These are phyloP conservation scores for Colletotrichum sojae DNA, from an alignment of 2,329 filamentous ascomycete genomes.

Conservation along the genomic window DNA sequence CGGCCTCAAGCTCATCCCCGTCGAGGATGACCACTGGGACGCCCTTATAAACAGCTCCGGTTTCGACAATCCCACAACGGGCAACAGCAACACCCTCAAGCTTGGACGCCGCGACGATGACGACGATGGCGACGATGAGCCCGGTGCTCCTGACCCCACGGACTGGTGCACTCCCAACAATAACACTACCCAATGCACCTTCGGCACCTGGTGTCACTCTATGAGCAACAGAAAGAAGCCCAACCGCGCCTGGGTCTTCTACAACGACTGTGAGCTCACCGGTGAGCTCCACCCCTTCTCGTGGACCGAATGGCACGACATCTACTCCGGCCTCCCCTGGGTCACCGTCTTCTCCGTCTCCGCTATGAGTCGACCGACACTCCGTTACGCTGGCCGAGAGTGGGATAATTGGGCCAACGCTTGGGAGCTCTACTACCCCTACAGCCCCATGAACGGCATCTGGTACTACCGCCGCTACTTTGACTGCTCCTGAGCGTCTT, in stretches of 20 bases:
- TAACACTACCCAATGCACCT: constrained; percentile 18
- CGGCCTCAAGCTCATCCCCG: constrained; percentile 30
- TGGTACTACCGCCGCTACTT: constrained; percentile 34
- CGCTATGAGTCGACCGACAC: background rate
- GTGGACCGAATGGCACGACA: constrained; percentile 20
- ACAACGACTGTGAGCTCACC: constrained; percentile 24
- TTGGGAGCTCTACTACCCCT: constrained; percentile 34
- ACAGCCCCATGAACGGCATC: background rate
- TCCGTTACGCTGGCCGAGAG: constrained; percentile 28
- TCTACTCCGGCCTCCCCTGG: constrained; percentile 27
- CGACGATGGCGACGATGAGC: background rate
- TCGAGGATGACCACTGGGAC: constrained; percentile 28
- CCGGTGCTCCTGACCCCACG: constrained; percentile 20
- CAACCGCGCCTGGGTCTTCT: constrained; percentile 35
- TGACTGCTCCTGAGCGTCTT: constrained; percentile 29
- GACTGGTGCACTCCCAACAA: constrained; percentile 33
- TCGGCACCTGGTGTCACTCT: constrained; percentile 34
- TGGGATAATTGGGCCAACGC: constrained; percentile 1
- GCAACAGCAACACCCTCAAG: background rate
- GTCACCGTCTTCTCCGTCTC: constrained; percentile 29
- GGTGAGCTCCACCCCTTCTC: constrained; percentile 20
- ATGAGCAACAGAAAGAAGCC: constrained; percentile 6
- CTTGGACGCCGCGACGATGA: background rate
- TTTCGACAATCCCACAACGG: constrained; percentile 1
- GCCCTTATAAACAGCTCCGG: constrained; percentile 17